These are phyloP conservation scores for Glutinoglossum americanum DNA, from an alignment of 495 filamentous ascomycete species.

Conservation along the genomic window DNA sequence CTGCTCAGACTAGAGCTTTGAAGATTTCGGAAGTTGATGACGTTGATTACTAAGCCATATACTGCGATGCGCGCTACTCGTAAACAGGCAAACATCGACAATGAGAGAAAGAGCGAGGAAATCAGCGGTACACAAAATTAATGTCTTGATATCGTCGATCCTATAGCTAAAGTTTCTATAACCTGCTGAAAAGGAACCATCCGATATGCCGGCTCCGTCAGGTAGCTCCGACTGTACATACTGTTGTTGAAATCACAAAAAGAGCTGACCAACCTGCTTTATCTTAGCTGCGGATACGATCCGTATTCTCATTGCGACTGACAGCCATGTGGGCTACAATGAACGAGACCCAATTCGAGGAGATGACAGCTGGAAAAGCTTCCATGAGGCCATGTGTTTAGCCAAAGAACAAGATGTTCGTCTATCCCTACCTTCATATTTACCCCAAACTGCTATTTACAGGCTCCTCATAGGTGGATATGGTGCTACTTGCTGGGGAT, in stretches of 20 bases:
- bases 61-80: neutral
- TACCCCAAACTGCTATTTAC: neutral
- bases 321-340: slow-evolving; percentile 93
- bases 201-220: neutral
- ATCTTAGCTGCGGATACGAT: slow-evolving; percentile 61
- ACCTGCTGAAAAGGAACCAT: neutral
- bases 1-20: neutral
- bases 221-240: neutral
- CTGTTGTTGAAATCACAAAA: neutral
- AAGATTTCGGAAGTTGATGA: neutral
- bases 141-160: neutral
- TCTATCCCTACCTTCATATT: neutral
- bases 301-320: slow-evolving; percentile 80
- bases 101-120: neutral
- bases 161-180: neutral
- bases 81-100: neutral
- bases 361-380: slow-evolving; percentile 91
- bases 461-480: slow-evolving; percentile 37
- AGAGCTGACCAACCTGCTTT: neutral
- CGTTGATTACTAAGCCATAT: neutral
- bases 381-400: slow-evolving; percentile 86
- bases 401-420: slow-evolving; percentile 63
- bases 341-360: slow-evolving; percentile 84
- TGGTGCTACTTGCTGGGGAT: slow-evolving; percentile 87
- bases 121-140: neutral